Base-by-base conservation (phyloP, 768 basidiomycete genomes). In the Phanerochaete carnosa region DNA sequence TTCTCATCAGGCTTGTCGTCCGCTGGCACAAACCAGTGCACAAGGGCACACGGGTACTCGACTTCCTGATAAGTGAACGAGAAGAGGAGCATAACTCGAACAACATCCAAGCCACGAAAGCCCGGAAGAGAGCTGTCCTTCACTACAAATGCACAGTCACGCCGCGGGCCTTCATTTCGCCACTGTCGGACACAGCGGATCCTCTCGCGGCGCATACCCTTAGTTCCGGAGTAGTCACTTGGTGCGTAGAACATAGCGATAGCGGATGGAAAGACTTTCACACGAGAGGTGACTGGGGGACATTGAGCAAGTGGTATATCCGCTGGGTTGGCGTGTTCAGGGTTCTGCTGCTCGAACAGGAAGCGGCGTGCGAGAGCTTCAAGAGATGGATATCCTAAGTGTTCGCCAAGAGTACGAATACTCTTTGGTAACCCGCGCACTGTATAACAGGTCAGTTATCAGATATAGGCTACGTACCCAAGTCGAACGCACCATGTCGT, bases 201-300 rank as follows among this genome's bases (percentile, higher is more conserved):
- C 6, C 39, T 45, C 55, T 76, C 68, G 0, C 28, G 22, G 4
- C 60, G 62, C 72, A 76, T 53, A 23, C 51, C 51, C 3, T 16
- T 33, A 32, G 9, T n/a, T 3, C 51, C 30, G 33, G 30, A 33
- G 2, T 63, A 46, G n/a, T 75, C 67, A 45, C 75, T 74, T 0
- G 71, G 68, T 2, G 66, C 64, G 57, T 64, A 70, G 28, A 66
- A 76, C 19, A 19, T 35, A 0, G 68, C 64, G 1, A 59, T 55
- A 2, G 66, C 66, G 0, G 68, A 73, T 30, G 70, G 65, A 30
- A 43, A 56, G 4, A 56, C 39, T 9, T 33, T 23, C 3, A 56
- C 25, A 15, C 45, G 25, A 30, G 25, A 12, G 29, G 15, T 3
- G 22, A 53, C 19, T 53, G 8, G 8, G 11, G 30, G 51, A 9